Conservation (phyloP, 495 filamentous ascomycete genomes). For the Penicillium salamii region DNA sequence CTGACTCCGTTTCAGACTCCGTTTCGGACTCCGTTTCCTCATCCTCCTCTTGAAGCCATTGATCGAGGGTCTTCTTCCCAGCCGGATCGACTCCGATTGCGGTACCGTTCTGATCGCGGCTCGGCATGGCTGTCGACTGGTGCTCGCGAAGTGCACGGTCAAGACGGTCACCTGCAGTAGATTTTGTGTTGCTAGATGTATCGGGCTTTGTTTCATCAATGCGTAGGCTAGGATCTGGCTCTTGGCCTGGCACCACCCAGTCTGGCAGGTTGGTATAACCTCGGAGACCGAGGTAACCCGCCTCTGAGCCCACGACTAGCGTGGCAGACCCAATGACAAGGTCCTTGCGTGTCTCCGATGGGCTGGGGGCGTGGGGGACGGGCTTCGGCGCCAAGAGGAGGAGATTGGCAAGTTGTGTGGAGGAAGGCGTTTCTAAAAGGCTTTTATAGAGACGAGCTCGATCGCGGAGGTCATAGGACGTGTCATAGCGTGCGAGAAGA, state of each 20-base stretch:
- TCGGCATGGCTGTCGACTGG: constrained; percentile 24
- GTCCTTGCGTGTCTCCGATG: constrained; percentile 73
- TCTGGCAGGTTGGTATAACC: constrained; percentile 78
- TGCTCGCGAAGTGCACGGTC: constrained; percentile 53
- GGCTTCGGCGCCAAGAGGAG: constrained; percentile 93
- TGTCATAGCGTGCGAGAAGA: constrained; percentile 84
- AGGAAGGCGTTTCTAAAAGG: constrained; percentile 68
- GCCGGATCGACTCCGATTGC: constrained; percentile 8
- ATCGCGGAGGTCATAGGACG: constrained; percentile 91
- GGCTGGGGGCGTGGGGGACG: constrained; percentile 80
- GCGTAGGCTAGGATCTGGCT: constrained; percentile 74
- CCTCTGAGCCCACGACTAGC: constrained; percentile 75
- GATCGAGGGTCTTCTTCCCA: constrained; percentile 73
- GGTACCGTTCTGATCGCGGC: constrained; percentile 15
- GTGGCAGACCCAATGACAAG: constrained; percentile 79
- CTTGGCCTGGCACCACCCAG: constrained; percentile 78
- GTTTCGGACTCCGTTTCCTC: constrained; percentile 34
- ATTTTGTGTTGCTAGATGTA: constrained; percentile 18
- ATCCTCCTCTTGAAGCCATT: constrained; percentile 69
- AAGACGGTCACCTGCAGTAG: constrained; percentile 62
- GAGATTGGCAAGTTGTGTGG: constrained; percentile 81
- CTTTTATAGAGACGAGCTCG: constrained; percentile 83
- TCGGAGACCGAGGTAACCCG: constrained; percentile 62
- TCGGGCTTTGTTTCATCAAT: constrained; percentile 41
- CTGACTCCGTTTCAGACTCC: constrained; percentile 45